These are phyloP conservation scores for Alternaria sp. DNA, from an alignment of 2,329 filamentous ascomycete species.

Conservation along the genomic window DNA sequence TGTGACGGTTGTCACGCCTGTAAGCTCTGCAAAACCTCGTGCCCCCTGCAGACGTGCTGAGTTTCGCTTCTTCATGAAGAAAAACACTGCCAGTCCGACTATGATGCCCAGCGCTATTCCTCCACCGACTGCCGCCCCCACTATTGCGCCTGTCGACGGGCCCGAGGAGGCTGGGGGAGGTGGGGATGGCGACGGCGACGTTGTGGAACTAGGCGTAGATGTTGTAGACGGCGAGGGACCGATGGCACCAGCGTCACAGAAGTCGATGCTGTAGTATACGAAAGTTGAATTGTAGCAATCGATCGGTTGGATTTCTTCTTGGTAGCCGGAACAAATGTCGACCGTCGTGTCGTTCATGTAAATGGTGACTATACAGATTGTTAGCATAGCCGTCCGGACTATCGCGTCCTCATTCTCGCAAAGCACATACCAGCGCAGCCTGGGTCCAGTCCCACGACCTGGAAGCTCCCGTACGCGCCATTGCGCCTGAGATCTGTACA, in stretches of 20 bases:
- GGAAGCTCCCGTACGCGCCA: slow-evolving; percentile 29
- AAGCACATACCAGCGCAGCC: slow-evolving; percentile 34
- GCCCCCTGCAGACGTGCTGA: neutral
- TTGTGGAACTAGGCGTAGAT: neutral
- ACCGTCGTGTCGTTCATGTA: slow-evolving; percentile 11
- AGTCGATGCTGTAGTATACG: slow-evolving; percentile 16
- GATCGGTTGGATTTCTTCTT: slow-evolving; percentile 11
- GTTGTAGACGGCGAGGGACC: neutral
- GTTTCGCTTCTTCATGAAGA: slow-evolving; percentile 5
- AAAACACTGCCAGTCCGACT: slow-evolving; percentile 3
- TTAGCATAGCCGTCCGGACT: neutral
- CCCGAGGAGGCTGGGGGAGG: slow-evolving; percentile 4
- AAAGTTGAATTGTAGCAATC: slow-evolving; percentile 17
- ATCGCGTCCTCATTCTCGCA: neutral
- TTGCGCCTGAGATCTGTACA: slow-evolving; percentile 25
- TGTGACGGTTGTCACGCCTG: neutral
- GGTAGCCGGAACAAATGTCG: slow-evolving; percentile 11
- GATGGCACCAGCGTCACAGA: slow-evolving; percentile 3
- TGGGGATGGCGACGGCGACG: neutral
- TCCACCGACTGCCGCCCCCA: slow-evolving; percentile 9
- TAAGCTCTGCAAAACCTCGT: neutral
- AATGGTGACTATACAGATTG: slow-evolving; percentile 4
- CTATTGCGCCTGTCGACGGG: slow-evolving; percentile 9
- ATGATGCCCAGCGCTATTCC: slow-evolving; percentile 2
- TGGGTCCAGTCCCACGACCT: slow-evolving; percentile 33